Evolutionary conservation across 1,284 basidiomycete species (phyloP).

Genomic region (Ustilago bromivora): DNA sequence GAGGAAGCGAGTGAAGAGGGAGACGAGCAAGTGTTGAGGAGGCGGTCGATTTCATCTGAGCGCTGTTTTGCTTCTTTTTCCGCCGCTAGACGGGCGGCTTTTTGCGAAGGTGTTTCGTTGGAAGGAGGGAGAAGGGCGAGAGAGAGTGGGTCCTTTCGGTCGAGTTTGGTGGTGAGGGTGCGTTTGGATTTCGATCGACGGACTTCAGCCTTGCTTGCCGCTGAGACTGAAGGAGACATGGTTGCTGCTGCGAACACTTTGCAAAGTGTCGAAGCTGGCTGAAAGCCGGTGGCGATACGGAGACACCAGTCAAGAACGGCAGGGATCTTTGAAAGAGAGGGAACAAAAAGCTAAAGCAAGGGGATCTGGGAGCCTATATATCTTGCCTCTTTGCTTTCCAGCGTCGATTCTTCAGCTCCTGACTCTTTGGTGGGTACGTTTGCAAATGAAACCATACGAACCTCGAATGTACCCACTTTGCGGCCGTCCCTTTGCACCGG

Average conservation of each 20-base stretch:
- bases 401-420: too few species aligned
- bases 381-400: too few species aligned
- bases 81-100: not conserved
- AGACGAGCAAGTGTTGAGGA: slow-evolving; percentile 16
- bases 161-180: not conserved
- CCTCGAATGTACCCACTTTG: too few species aligned
- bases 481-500: too few species aligned
- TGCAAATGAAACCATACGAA: too few species aligned
- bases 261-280: too few species aligned
- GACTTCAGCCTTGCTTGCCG: not conserved
- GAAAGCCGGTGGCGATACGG: too few species aligned
- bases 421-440: too few species aligned
- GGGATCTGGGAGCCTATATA: too few species aligned
- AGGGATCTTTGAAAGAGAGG: too few species aligned
- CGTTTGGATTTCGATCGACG: slow-evolving; percentile 8
- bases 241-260: not conserved
- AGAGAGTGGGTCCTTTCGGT: slow-evolving; percentile 25
- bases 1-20: not conserved
- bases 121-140: slow-evolving; percentile 31
- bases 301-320: too few species aligned
- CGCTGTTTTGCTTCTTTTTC: slow-evolving; percentile 37
- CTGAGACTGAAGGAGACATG: slow-evolving; percentile 29
- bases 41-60: slow-evolving; percentile 36
- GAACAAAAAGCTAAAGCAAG: too few species aligned
- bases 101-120: slow-evolving; percentile 22